phyloP scores from a whole-genome alignment of 495 filamentous ascomycete species.

The Letharia columbiana region DNA sequence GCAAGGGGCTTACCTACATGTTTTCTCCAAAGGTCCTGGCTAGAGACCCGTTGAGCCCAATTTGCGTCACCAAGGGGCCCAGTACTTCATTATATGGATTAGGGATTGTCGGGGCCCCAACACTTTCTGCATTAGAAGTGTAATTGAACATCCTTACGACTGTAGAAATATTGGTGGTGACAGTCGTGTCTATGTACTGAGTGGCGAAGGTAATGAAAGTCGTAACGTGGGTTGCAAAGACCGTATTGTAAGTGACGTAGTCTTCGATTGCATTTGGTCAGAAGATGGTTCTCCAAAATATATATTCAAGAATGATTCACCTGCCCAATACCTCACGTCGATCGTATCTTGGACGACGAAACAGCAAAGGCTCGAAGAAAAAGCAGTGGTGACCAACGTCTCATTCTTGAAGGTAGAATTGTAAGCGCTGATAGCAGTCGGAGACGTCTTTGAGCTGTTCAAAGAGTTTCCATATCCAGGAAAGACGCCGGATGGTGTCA shows the following conservation, averaged over 20 bases:
- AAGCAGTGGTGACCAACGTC: not conserved
- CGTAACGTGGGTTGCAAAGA: not conserved
- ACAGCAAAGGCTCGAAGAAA: slow-evolving; percentile 5
- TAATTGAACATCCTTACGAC: not conserved
- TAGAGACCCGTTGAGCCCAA: not conserved
- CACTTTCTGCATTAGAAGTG: not conserved
- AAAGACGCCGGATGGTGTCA: not conserved
- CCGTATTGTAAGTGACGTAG: not conserved
- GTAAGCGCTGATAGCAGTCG: not conserved
- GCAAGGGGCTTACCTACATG: not conserved
- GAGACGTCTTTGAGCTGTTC: not conserved
- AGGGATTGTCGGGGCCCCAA: not conserved
- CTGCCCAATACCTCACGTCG: slow-evolving; percentile 19
- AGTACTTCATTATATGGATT: not conserved
- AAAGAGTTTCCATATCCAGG: not conserved
- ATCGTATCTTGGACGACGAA: slow-evolving; percentile 20
- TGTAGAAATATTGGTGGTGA: slow-evolving; percentile 4
- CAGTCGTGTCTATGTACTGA: slow-evolving; percentile 5
- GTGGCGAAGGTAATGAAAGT: slow-evolving; percentile 1
- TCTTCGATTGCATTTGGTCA: not conserved
- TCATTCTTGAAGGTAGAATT: not conserved
- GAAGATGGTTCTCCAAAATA: too few species aligned
- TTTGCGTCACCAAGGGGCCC: not conserved
- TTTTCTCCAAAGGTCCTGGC: not conserved
- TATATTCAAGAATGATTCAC: too few species aligned